Conservation (phyloP, 176 grass and related monocot species). For the Guadua angustifolia region DNA sequence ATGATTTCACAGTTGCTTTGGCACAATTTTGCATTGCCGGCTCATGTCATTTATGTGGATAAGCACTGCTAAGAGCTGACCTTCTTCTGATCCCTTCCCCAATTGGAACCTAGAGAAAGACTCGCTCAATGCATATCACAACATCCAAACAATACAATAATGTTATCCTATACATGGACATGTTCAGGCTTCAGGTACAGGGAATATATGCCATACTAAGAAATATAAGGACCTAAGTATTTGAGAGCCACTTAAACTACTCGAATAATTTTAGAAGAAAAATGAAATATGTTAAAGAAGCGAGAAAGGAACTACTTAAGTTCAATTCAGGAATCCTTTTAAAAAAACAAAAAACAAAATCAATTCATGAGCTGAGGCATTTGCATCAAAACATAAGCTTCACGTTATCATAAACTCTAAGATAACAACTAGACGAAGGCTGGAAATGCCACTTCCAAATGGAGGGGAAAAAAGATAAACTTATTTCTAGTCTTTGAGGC, state of each 20-base stretch:
- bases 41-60: not conserved
- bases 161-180: not conserved
- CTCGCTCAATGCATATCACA: not conserved
- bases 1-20: too few species aligned
- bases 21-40: not conserved
- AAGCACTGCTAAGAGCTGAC: not conserved
- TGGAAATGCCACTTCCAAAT: too few species aligned
- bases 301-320: not conserved
- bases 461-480: too few species aligned
- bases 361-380: not conserved
- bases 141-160: not conserved
- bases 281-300: not conserved
- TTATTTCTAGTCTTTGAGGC: not conserved
- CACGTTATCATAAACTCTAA: constrained; percentile 2
- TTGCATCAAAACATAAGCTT: not conserved
- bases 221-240: not conserved
- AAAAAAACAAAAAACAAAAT: not conserved
- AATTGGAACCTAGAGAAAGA: not conserved
- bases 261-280: not conserved
- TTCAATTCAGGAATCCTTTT: not conserved
- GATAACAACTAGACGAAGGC: not conserved
- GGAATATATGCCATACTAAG: not conserved
- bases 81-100: not conserved
- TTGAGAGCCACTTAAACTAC: not conserved
- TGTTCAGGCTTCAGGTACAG: not conserved